Evolutionary conservation across 345 rosid species (phyloP).

Genomic region (Ceriops tagal): DNA sequence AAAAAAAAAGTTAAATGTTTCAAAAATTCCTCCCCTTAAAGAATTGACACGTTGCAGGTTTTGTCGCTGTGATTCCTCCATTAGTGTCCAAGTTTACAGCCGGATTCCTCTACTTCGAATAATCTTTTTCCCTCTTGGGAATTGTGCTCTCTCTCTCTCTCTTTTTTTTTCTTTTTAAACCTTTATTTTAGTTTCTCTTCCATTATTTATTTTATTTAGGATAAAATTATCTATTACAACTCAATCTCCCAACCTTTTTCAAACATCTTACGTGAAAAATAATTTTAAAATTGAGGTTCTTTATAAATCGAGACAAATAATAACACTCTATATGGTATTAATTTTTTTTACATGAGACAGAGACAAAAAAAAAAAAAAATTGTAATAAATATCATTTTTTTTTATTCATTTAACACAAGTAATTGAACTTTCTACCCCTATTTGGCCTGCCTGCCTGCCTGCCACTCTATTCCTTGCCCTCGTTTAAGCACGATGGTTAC

Average conservation of each 20-base stretch:
- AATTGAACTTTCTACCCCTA: conserved; percentile 16
- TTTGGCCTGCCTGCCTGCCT: conserved; percentile 30
- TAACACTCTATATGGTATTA: too few species aligned
- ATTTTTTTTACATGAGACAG: too few species aligned
- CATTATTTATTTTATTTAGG: too few species aligned
- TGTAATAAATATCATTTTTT: neutral
- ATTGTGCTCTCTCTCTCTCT: conserved; percentile 15
- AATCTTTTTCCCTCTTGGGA: conserved; percentile 25
- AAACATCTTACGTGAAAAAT: too few species aligned
- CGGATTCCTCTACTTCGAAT: conserved; percentile 40
- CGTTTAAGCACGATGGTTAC: conserved; percentile 63
- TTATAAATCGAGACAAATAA: too few species aligned
- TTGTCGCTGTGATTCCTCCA: conserved; percentile 36
- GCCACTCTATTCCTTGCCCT: conserved; percentile 42
- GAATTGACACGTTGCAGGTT: conserved; percentile 41
- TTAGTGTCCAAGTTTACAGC: conserved; percentile 50
- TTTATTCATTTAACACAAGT: conserved; percentile 8
- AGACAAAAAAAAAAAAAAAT: too few species aligned
- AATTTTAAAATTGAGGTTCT: too few species aligned
- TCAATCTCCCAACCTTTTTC: too few species aligned
- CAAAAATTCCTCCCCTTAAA: conserved; percentile 19
- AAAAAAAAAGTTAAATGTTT: neutral
- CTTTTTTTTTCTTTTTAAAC: neutral
- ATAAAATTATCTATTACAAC: too few species aligned
- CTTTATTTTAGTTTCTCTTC: neutral